Percentiles rank a stretch among this genome's conserved stretches.
These are phyloP conservation scores for Mucor piriformis DNA, from an alignment of 371 early-diverging fungal genomes.

Conservation along the genomic window DNA sequence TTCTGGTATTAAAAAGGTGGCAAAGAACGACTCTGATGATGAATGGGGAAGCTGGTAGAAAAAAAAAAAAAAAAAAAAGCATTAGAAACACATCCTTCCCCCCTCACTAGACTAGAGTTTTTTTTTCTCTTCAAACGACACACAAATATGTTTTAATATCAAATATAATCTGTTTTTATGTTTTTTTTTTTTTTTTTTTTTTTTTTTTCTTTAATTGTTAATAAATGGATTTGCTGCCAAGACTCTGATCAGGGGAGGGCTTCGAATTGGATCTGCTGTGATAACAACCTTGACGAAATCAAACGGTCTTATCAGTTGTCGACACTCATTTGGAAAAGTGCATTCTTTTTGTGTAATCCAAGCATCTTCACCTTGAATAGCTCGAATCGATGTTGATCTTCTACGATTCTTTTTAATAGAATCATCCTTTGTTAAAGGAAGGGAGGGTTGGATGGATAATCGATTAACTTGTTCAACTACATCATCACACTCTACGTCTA, in stretches of 20 bases:
- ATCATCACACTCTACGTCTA: not conserved
- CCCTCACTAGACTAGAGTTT: not conserved
- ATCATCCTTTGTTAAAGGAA: not conserved
- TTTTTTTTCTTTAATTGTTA: not conserved
- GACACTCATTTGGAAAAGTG: constrained; percentile 38
- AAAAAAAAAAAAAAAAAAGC: not conserved
- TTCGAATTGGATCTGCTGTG: constrained; percentile 61
- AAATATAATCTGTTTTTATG: not conserved
- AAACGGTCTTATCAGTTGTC: constrained; percentile 66
- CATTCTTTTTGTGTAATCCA: constrained; percentile 37
- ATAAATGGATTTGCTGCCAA: constrained; percentile 67
- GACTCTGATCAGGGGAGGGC: constrained; percentile 71
- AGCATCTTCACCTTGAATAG: constrained; percentile 40
- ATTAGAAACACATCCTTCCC: too few relatives aligned
- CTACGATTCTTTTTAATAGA: constrained; percentile 21
- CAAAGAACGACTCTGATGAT: constrained; percentile 55
- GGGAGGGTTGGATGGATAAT: constrained; percentile 18
- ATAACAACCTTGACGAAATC: constrained; percentile 65
- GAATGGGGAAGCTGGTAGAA: constrained; percentile 56
- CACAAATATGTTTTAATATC: too few relatives aligned
- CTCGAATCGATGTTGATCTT: constrained; percentile 43
- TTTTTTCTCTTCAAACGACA: not conserved
- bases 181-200: not conserved
- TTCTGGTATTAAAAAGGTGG: not conserved
- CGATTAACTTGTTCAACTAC: constrained; percentile 4